A percentile compares a stretch with the other conserved stretches of the same genome.
Evolutionary conservation across 1,284 basidiomycete genomes (phyloP).

Genomic region (Laetiporus sulphureus): DNA sequence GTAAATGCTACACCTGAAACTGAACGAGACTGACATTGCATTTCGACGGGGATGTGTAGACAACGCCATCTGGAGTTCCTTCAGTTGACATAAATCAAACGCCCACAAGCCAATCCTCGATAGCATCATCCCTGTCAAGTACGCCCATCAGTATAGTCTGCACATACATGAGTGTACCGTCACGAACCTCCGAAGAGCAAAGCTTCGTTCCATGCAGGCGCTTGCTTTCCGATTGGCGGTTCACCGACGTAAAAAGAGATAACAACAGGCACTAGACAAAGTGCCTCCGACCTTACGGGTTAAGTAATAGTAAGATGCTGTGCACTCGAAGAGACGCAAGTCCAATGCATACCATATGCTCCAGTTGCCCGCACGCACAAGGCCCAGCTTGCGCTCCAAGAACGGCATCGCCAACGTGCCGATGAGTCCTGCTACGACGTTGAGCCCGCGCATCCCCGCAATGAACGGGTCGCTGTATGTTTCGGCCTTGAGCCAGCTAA

Average conservation of each 20-base stretch:
- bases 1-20: neutral
- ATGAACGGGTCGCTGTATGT: constrained; percentile 44
- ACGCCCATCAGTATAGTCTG: too few species aligned
- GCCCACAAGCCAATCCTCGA: constrained; percentile 45
- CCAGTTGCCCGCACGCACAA: constrained; percentile 43
- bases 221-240: constrained; percentile 16
- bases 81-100: constrained; percentile 44
- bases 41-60: constrained; percentile 36
- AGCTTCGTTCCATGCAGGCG: constrained; percentile 27
- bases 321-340: too few species aligned
- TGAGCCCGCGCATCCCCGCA: constrained; percentile 45
- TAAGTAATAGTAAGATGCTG: too few species aligned
- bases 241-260: constrained; percentile 31
- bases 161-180: too few species aligned
- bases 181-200: constrained; percentile 34
- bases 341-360: constrained; percentile 31
- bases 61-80: constrained; percentile 39
- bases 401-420: constrained; percentile 40
- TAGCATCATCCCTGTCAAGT: constrained; percentile 37
- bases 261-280: constrained; percentile 34
- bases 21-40: constrained; percentile 21
- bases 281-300: constrained; percentile 34
- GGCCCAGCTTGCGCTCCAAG: constrained; percentile 34
- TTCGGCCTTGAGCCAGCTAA: constrained; percentile 40
- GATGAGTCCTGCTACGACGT: constrained; percentile 36